Percentiles rank a stretch among this genome's conserved stretches.
Evolutionary conservation across 2,329 filamentous ascomycete species (phyloP).

Genomic region (Phyllosticta citrichinensis): DNA sequence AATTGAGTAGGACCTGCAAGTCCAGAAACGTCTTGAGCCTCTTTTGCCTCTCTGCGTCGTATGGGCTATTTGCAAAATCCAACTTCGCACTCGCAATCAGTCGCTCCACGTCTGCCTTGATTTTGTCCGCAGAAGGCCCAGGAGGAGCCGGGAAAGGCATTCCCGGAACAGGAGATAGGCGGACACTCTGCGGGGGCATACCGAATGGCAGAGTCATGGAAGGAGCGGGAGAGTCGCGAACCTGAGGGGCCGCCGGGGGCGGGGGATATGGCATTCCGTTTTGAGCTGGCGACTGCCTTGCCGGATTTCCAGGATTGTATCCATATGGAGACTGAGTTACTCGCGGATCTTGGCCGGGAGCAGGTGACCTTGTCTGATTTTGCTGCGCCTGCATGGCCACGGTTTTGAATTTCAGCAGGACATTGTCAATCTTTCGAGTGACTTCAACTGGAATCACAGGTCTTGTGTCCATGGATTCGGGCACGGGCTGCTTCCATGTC

Average conservation of each 20-base stretch:
- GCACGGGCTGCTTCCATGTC: slow-evolving; percentile 96
- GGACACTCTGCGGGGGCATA: slow-evolving; percentile 7
- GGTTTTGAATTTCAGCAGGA: slow-evolving; percentile 71
- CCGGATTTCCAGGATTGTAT: slow-evolving; percentile 1
- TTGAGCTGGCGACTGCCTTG: slow-evolving; percentile 15
- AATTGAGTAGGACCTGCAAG: slow-evolving; percentile 70
- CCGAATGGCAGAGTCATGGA: slow-evolving; percentile 14
- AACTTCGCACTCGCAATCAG: slow-evolving; percentile 63
- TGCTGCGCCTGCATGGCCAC: slow-evolving; percentile 51
- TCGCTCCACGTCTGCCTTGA: slow-evolving; percentile 74
- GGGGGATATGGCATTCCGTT: slow-evolving; percentile 20
- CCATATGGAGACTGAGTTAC: slow-evolving; percentile 2
- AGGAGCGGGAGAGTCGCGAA: slow-evolving; percentile 23
- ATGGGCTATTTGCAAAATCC: slow-evolving; percentile 65
- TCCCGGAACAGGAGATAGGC: slow-evolving; percentile 8
- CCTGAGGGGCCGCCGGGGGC: slow-evolving; percentile 15
- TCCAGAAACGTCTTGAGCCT: slow-evolving; percentile 78
- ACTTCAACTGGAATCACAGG: slow-evolving; percentile 85
- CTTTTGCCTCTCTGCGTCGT: slow-evolving; percentile 65
- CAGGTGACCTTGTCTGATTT: slow-evolving; percentile 30
- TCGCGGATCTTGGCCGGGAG: slow-evolving; percentile 3
- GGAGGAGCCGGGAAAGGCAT: slow-evolving; percentile 26
- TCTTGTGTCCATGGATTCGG: slow-evolving; percentile 82
- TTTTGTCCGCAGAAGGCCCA: slow-evolving; percentile 46
- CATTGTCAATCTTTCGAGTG: slow-evolving; percentile 86